A percentile compares a stretch with the other conserved stretches of the same genome.
phyloP scores from a whole-genome alignment of 345 rosid genomes.

The Schrenkiella parvula region DNA sequence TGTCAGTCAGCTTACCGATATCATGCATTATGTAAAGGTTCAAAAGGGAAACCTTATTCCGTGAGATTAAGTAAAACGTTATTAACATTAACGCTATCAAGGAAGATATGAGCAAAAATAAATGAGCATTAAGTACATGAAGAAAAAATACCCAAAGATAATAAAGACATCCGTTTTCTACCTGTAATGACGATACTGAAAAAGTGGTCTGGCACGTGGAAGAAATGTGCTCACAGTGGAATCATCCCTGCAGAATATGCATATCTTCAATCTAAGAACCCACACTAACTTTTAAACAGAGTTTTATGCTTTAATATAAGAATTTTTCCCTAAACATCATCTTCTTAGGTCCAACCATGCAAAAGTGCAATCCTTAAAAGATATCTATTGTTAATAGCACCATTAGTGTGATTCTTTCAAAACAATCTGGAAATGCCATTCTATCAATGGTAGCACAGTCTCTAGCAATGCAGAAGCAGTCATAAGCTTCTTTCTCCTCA shows the following conservation, averaged over 20 bases:
- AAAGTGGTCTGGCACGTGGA: constrained; percentile 87
- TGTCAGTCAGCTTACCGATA: constrained; percentile 7
- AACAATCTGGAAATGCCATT: neutral
- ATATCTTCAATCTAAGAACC: constrained; percentile 13
- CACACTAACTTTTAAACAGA: constrained; percentile 10
- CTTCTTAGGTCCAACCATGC: neutral
- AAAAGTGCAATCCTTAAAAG: constrained; percentile 1
- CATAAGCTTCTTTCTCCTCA: constrained; percentile 4
- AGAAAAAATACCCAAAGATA: neutral
- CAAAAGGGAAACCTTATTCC: constrained; percentile 16
- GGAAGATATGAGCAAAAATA: neutral
- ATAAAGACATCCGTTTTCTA: constrained; percentile 25
- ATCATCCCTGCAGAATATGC: constrained; percentile 71
- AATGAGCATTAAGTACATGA: neutral
- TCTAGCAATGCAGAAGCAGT: neutral
- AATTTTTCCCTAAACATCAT: neutral
- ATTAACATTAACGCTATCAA: neutral
- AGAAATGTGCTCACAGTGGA: constrained; percentile 85
- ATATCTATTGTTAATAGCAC: constrained; percentile 12
- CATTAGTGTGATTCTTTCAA: neutral
- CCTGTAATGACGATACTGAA: constrained; percentile 99
- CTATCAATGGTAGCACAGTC: neutral
- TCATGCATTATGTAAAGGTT: constrained; percentile 6
- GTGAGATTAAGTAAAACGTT: neutral
- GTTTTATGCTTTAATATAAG: neutral